Evolutionary conservation across 164 flowering plant species (phyloP).

Genomic region (Magnolia sinica): DNA sequence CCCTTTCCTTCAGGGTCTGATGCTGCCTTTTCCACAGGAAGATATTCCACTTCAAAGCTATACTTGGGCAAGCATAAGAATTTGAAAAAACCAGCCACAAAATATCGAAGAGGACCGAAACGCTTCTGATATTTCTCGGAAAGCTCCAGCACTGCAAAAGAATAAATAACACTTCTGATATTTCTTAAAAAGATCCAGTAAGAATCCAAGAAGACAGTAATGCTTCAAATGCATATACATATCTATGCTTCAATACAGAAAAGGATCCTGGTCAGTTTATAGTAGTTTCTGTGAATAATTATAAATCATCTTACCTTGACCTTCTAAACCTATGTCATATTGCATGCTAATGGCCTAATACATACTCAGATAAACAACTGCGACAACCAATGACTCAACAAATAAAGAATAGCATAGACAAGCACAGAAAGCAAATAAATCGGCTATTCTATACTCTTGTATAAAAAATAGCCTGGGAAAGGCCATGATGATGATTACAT

Average conservation of each 20-base stretch:
- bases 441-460: too few species aligned
- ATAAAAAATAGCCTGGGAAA: too few species aligned
- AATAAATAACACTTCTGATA: not conserved
- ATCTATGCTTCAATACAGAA: not conserved
- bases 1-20: constrained; percentile 36
- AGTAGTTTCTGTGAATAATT: not conserved
- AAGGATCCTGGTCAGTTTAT: not conserved
- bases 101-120: constrained; percentile 93
- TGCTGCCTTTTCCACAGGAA: constrained; percentile 60
- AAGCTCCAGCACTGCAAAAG: constrained; percentile 81
- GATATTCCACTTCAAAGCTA: constrained; percentile 86
- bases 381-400: not conserved
- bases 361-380: not conserved
- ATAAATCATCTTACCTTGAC: not conserved
- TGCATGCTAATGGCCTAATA: not conserved
- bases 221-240: not conserved
- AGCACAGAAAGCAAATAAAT: not conserved
- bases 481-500: too few species aligned
- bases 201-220: not conserved
- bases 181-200: not conserved
- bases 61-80: constrained; percentile 92
- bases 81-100: constrained; percentile 94
- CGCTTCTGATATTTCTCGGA: constrained; percentile 97
- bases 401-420: constrained; percentile 1
- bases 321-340: not conserved